A percentile compares a stretch with the other conserved stretches of the same genome.
Evolutionary conservation across 805 yeast genomes (phyloP).

Genomic region (Soucietia sequanensis): DNA sequence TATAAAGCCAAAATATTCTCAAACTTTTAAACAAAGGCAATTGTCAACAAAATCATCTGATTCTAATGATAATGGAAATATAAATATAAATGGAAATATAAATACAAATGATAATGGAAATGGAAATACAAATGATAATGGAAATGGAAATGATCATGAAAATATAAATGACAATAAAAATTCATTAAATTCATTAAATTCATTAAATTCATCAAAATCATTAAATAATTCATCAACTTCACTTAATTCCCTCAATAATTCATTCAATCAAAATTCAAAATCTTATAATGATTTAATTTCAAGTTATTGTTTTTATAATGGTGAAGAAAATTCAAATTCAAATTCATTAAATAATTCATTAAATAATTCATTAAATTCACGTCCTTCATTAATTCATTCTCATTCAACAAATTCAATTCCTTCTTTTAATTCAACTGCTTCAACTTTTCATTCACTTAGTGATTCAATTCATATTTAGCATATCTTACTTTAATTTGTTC

Average conservation of each 20-base stretch:
- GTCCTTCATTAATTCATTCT: slow-evolving; percentile 3
- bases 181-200: too few species aligned
- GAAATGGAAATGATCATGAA: too few species aligned
- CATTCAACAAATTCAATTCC: slow-evolving; percentile 4
- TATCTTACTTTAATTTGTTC: too few species aligned
- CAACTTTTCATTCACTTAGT: slow-evolving; percentile 33
- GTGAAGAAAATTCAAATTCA: too few species aligned
- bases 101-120: slow-evolving; percentile 12
- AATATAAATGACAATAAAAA: slow-evolving; percentile 12
- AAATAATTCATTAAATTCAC: slow-evolving; percentile 7
- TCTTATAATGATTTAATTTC: slow-evolving; percentile 34
- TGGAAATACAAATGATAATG: slow-evolving; percentile 6
- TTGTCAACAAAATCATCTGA: slow-evolving; percentile 9
- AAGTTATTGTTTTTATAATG: slow-evolving; percentile 36
- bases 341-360: too few species aligned
- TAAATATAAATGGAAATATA: slow-evolving; percentile 17
- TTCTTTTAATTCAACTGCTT: slow-evolving; percentile 24
- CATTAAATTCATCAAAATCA: too few species aligned
- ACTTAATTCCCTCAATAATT: too few species aligned
- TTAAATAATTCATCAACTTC: neutral
- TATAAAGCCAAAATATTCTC: slow-evolving; percentile 22
- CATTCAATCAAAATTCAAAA: slow-evolving; percentile 14
- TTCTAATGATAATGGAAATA: slow-evolving; percentile 16
- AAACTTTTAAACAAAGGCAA: too few species aligned
- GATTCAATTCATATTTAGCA: slow-evolving; percentile 32